Percentiles rank a stretch among this genome's conserved stretches.
These are phyloP conservation scores for Rhododendron kiyosumense DNA, from an alignment of 148 eudicot genomes.

Conservation along the genomic window DNA sequence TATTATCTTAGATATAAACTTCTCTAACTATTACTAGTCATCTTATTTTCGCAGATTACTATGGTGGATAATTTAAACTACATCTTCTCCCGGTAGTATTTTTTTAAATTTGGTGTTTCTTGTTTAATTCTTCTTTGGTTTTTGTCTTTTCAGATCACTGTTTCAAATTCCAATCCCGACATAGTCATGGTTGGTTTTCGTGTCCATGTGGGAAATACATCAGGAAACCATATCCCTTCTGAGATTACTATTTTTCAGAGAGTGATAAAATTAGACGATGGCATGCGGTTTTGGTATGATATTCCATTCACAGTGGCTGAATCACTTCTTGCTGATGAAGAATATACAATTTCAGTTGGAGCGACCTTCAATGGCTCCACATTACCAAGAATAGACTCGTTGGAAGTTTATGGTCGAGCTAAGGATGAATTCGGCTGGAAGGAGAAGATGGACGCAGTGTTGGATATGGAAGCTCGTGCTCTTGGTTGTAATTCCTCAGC, in stretches of 20 bases:
- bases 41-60: conserved; percentile 4
- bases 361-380: conserved; percentile 76
- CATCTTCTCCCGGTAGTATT: not conserved
- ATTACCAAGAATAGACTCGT: conserved; percentile 78
- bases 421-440: conserved; percentile 99
- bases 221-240: conserved; percentile 89
- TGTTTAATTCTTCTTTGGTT: conserved; percentile 3
- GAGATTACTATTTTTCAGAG: conserved; percentile 86
- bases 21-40: not conserved
- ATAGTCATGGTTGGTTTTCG: conserved; percentile 98
- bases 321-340: conserved; percentile 98
- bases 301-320: conserved; percentile 96
- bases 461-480: conserved; percentile 91
- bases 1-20: not conserved
- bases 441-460: conserved; percentile 94
- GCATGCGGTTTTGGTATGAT: conserved; percentile 99
- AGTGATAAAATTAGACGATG: conserved; percentile 83
- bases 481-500: conserved; percentile 71
- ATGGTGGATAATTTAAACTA: not conserved
- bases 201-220: conserved; percentile 86
- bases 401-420: conserved; percentile 96
- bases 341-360: conserved; percentile 67
- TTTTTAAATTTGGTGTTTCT: not conserved
- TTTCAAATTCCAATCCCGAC: conserved; percentile 92
- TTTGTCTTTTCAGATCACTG: conserved; percentile 55